Evolutionary conservation across 371 early-diverging fungal species (phyloP).

Genomic region (Nematocida parisii): DNA sequence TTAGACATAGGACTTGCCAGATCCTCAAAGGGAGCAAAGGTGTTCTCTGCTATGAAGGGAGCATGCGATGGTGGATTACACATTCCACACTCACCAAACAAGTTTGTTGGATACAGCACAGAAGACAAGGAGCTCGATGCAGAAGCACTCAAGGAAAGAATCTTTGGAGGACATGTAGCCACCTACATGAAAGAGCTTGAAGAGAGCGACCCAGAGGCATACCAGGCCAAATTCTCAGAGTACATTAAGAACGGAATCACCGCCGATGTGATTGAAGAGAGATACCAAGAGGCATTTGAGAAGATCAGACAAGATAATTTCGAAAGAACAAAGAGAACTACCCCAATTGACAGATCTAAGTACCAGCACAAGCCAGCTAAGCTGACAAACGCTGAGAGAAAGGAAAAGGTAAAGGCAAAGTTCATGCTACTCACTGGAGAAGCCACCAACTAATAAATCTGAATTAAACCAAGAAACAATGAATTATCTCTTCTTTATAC

Average conservation of each 20-base stretch:
- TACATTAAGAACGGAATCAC: conserved; percentile 84
- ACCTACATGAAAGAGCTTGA: conserved; percentile 93
- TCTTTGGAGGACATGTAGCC: conserved; percentile 93
- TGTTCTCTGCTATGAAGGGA: conserved; percentile 98
- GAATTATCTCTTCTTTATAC: too few relatives aligned
- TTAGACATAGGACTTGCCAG: conserved; percentile 96
- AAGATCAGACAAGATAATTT: conserved; percentile 57
- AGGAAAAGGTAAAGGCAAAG: conserved; percentile 61
- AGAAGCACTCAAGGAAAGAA: conserved; percentile 88
- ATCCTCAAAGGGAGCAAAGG: conserved; percentile 95
- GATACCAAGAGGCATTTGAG: conserved; percentile 85
- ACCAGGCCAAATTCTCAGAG: conserved; percentile 88
- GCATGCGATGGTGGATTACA: conserved; percentile 97
- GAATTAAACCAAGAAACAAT: background rate
- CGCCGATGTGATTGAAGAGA: conserved; percentile 85
- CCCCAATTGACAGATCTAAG: conserved; percentile 60
- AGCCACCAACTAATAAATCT: conserved; percentile 19
- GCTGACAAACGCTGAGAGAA: conserved; percentile 66
- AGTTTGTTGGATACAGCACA: conserved; percentile 91
- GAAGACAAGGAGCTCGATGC: conserved; percentile 84
- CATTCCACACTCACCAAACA: conserved; percentile 92
- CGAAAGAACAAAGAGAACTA: conserved; percentile 58
- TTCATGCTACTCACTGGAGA: conserved; percentile 34
- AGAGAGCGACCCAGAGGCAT: conserved; percentile 94
- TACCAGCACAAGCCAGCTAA: conserved; percentile 62